Percentiles rank a stretch among this genome's conserved stretches.
Conservation (phyloP, 257 asterid species). For the Coffea eugenioides region DNA sequence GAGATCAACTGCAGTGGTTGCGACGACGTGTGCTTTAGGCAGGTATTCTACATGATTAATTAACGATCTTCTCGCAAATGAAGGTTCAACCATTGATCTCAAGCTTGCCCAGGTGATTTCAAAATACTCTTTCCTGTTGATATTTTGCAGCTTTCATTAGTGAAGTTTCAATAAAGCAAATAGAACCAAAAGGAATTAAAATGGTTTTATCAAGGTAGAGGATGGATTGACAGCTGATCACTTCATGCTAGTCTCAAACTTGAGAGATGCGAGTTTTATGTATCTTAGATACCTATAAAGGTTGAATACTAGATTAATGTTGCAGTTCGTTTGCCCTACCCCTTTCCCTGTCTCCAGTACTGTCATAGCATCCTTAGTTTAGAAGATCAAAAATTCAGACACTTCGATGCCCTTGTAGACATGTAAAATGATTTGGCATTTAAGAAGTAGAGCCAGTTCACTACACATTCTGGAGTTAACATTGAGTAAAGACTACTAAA, state of each 20-base stretch:
- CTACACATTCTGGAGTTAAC: no score
- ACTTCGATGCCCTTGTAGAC: no score
- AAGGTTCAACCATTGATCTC: conserved; percentile 82
- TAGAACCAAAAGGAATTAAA: neutral
- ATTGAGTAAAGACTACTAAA: neutral
- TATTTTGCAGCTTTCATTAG: neutral
- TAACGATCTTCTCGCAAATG: conserved; percentile 68
- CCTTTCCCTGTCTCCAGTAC: neutral
- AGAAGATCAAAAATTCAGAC: no score
- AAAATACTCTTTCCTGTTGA: conserved; percentile 71
- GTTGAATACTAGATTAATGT: no score
- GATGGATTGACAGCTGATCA: neutral
- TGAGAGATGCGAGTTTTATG: neutral
- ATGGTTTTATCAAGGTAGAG: neutral
- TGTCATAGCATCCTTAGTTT: no score
- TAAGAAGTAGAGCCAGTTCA: no score
- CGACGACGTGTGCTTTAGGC: conserved; percentile 49
- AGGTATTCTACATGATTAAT: conserved; percentile 73
- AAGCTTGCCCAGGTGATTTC: conserved; percentile 85
- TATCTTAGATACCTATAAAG: no score
- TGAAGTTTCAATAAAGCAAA: neutral
- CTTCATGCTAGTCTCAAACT: neutral
- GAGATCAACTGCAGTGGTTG: conserved; percentile 58
- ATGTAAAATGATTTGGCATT: no score
- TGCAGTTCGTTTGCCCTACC: no score